A percentile compares a stretch with the other conserved stretches of the same genome.
Conservation (phyloP, 2,329 filamentous ascomycete genomes). For the Aspergillus versicolor region DNA sequence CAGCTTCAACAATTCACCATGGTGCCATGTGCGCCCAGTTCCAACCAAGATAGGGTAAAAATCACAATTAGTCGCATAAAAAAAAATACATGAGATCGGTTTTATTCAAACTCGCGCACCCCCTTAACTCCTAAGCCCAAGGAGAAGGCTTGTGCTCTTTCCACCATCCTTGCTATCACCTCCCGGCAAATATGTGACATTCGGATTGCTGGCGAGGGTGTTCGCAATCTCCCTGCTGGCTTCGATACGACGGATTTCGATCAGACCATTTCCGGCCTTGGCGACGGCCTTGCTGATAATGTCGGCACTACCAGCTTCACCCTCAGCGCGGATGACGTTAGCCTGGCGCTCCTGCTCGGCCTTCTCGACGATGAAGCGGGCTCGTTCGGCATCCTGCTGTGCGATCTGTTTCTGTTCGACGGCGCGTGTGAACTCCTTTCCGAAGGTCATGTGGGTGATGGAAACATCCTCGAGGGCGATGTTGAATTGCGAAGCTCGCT, state of each 20-base stretch:
- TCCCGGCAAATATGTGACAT: conserved; percentile 90
- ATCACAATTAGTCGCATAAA: conserved; percentile 18
- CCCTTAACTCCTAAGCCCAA: conserved; percentile 61
- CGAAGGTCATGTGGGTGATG: conserved; percentile 99
- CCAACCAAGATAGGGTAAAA: conserved; percentile 22
- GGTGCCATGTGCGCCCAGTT: conserved; percentile 29
- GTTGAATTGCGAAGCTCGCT: conserved; percentile 95
- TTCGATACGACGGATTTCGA: conserved; percentile 96
- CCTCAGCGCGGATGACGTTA: conserved; percentile 96
- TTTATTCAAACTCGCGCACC: conserved; percentile 1
- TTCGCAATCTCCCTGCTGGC: conserved; percentile 93
- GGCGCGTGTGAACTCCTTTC: conserved; percentile 96
- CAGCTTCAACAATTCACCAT: conserved; percentile 28
- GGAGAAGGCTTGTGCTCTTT: conserved; percentile 65
- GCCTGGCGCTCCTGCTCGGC: conserved; percentile 98
- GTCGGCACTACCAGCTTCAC: conserved; percentile 94
- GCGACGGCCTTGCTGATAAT: conserved; percentile 92
- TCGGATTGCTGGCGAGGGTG: conserved; percentile 84
- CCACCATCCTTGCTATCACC: conserved; percentile 59
- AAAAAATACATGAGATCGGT: conserved; percentile 17
- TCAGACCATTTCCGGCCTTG: conserved; percentile 88
- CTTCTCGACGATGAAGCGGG: conserved; percentile 96
- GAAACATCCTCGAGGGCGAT: conserved; percentile 98
- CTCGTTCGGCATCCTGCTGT: conserved; percentile 96
- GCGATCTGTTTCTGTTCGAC: conserved; percentile 99